Percentiles rank a stretch among this genome's conserved stretches.
phyloP scores from a whole-genome alignment of 805 yeast genomes.

The Candida arabinofermentans region DNA sequence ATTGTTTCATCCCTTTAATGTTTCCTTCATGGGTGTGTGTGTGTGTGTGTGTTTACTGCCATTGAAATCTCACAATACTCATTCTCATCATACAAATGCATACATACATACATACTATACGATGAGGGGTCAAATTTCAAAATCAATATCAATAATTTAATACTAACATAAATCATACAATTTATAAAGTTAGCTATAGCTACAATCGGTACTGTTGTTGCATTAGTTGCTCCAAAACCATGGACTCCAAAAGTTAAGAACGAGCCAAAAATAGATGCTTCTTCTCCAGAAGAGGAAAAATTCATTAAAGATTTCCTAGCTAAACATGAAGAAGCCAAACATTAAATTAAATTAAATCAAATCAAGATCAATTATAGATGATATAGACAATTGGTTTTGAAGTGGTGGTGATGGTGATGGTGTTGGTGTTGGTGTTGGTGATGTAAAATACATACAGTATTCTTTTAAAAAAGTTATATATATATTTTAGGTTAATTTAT shows the following conservation, averaged over 20 bases:
- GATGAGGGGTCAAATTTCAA: too few species aligned
- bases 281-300: constrained; percentile 84
- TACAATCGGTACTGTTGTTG: constrained; percentile 67
- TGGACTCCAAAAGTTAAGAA: constrained; percentile 57
- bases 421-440: neutral
- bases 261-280: constrained; percentile 68
- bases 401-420: neutral
- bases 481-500: neutral
- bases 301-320: constrained; percentile 71
- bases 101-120: too few species aligned
- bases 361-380: too few species aligned
- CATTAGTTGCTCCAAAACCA: constrained; percentile 69
- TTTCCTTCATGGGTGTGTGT: too few species aligned
- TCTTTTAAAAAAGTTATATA: too few species aligned
- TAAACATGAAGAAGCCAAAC: constrained; percentile 36
- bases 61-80: too few species aligned
- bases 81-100: too few species aligned
- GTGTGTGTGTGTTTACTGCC: too few species aligned
- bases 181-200: constrained; percentile 61
- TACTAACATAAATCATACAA: neutral
- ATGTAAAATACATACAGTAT: too few species aligned
- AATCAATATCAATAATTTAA: neutral
- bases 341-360: constrained; percentile 10
- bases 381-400: neutral
- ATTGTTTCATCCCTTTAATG: too few species aligned